Base-by-base conservation (phyloP, 2,329 filamentous ascomycete genomes). In the Curvularia sp. region DNA sequence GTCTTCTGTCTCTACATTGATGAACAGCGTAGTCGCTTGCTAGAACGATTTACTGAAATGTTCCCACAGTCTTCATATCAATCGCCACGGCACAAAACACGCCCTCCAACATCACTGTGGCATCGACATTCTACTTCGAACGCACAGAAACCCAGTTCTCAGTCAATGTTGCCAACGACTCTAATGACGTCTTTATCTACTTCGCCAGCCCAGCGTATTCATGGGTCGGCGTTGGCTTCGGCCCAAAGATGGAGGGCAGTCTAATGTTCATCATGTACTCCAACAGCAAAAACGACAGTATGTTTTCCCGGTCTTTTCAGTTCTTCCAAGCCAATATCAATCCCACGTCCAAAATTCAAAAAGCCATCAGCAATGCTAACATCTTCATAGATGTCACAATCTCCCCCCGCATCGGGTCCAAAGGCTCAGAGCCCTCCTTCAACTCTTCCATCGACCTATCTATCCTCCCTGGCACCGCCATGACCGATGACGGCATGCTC, bases 181-280 rank as follows among this genome's bases (percentile, higher is more conserved):
- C 73, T 1, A 64, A 57, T n/a, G 73, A 77, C 69, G 64, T 77
- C 10, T 73, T 64, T 55, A 68, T 77, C 10, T 74, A 74, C 65
- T 72, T 75, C 38, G 61, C 70, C 1, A 68, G 61, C n/a, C 74
- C 77, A 7, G 72, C 72, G 13, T 76, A 78, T 52, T 78, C 78
- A 4, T 82, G 80, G 80, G 75, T 80, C 9, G 79, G 72, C 3
- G 73, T 81, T 13, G 80, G 80, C 2, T 78, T 81, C 58, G 80
- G 80, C 4, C 65, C 63, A 33, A 64, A 69, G 51, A 82, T 82
- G 80, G 70, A 70, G 55, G 71, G 78, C 33, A 74, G 76, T 15
- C 65, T 81, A 55, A 82, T 82, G 74, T 72, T 82, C 39, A 68
- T 82, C 43, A 73, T 81, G 58, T 82, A 82, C 65, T 72, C 77